A percentile compares a stretch with the other conserved stretches of the same genome.
Conservation (phyloP, 2,329 filamentous ascomycete genomes). For the Colletotrichum trifolii region DNA sequence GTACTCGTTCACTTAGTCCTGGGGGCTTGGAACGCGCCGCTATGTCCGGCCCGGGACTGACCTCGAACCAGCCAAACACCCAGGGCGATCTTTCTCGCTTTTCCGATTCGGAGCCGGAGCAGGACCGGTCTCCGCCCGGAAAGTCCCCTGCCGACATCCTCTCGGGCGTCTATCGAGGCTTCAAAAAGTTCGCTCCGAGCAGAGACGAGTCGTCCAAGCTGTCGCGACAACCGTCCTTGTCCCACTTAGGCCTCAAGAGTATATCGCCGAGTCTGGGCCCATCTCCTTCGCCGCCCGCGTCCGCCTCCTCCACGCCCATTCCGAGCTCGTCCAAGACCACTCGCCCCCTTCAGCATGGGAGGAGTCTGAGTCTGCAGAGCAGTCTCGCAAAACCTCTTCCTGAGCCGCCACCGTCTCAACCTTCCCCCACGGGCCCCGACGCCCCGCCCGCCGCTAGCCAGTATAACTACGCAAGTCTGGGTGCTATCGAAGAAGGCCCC, state of each 20-base stretch:
- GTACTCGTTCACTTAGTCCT: conserved; percentile 23
- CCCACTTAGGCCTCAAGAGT: conserved; percentile 48
- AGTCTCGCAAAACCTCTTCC: conserved; percentile 70
- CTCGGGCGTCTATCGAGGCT: conserved; percentile 63
- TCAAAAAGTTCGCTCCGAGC: conserved; percentile 58
- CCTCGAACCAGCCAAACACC: conserved; percentile 41
- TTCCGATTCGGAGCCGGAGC: conserved; percentile 59
- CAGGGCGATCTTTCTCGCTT: conserved; percentile 52
- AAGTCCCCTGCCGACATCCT: conserved; percentile 60
- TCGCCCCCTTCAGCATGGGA: conserved; percentile 57
- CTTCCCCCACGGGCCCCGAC: conserved; percentile 38
- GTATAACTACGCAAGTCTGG: conserved; percentile 44
- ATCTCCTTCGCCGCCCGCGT: conserved; percentile 43
- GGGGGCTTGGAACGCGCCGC: conserved; percentile 17
- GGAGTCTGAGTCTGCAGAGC: conserved; percentile 64
- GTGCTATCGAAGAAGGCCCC: conserved; percentile 43
- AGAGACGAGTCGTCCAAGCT: conserved; percentile 57
- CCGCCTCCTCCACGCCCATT: conserved; percentile 28
- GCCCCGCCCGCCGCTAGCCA: conserved; percentile 46
- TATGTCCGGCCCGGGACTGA: conserved; percentile 46
- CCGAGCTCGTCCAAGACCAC: conserved; percentile 30
- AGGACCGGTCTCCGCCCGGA: conserved; percentile 38
- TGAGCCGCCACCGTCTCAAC: conserved; percentile 54
- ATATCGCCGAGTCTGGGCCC: conserved; percentile 42
- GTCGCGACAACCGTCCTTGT: conserved; percentile 56